Percentiles rank a stretch among this genome's conserved stretches.
Evolutionary conservation across 306 rosid genomes (phyloP).

Genomic region (Citrullus mucosospermus): DNA sequence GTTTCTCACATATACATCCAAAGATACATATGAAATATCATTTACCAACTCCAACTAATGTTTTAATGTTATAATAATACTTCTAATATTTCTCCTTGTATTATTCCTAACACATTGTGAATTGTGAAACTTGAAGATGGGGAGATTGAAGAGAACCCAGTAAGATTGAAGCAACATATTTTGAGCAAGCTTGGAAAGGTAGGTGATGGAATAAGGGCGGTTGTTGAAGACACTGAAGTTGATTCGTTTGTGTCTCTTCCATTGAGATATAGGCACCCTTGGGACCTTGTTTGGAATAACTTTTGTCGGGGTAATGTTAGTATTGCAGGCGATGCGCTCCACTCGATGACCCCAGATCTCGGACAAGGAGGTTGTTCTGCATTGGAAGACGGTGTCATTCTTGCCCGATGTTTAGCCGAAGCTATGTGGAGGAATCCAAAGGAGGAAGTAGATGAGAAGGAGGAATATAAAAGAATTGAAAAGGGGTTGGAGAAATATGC

Average conservation of each 20-base stretch:
- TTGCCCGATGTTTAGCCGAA: constrained; percentile 17
- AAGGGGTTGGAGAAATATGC: constrained; percentile 22
- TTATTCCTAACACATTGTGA: not conserved
- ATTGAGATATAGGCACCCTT: constrained; percentile 36
- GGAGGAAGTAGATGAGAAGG: not conserved
- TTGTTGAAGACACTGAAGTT: constrained; percentile 6
- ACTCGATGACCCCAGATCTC: constrained; percentile 56
- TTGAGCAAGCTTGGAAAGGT: constrained; percentile 18
- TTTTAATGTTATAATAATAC: not conserved
- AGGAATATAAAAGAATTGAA: constrained; percentile 10
- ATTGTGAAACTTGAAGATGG: not conserved
- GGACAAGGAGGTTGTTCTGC: constrained; percentile 61
- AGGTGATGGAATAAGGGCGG: constrained; percentile 1
- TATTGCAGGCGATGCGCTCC: constrained; percentile 58
- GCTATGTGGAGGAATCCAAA: not conserved
- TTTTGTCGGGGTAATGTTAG: constrained; percentile 35
- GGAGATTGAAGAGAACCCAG: constrained; percentile 4
- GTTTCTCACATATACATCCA: not conserved
- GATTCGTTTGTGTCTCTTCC: constrained; percentile 14
- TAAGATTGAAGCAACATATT: constrained; percentile 13
- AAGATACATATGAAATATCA: not conserved
- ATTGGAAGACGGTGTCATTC: constrained; percentile 42
- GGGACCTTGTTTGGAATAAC: constrained; percentile 34
- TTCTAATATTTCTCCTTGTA: not conserved
- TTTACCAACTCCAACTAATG: not conserved